A percentile compares a stretch with the other conserved stretches of the same genome.
Evolutionary conservation across 306 rosid genomes (phyloP).

Genomic region (Hippophae tibetana): DNA sequence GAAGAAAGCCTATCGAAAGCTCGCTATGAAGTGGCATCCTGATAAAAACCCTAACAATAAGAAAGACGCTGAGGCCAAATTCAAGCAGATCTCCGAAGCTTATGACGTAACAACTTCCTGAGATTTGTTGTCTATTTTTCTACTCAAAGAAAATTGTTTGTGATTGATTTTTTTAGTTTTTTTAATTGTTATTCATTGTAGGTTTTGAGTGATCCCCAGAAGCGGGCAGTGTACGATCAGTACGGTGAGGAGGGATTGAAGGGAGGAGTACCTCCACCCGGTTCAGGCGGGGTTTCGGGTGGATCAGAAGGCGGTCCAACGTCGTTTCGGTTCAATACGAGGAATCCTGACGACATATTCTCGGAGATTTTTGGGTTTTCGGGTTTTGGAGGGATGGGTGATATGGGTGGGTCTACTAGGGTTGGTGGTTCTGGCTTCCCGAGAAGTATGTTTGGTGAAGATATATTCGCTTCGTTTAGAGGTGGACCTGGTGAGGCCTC

Average conservation of each 20-base stretch:
- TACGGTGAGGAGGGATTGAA: conserved; percentile 89
- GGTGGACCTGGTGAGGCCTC: conserved; percentile 44
- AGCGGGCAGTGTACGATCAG: conserved; percentile 74
- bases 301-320: conserved; percentile 61
- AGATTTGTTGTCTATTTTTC: too few relatives aligned
- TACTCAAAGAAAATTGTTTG: too few relatives aligned
- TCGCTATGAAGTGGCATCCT: conserved; percentile 76
- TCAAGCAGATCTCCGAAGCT: conserved; percentile 90
- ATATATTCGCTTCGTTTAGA: conserved; percentile 42
- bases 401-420: conserved; percentile 24
- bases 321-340: conserved; percentile 67
- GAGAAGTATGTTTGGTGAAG: conserved; percentile 69
- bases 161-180: too few relatives aligned
- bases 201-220: conserved; percentile 90
- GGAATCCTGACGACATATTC: conserved; percentile 64
- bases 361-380: conserved; percentile 66
- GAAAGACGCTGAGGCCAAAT: conserved; percentile 74
- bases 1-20: conserved; percentile 71
- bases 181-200: conserved; percentile 3
- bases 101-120: conserved; percentile 44
- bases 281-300: conserved; percentile 43
- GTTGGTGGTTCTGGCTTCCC: conserved; percentile 48
- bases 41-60: conserved; percentile 72
- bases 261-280: conserved; percentile 73
- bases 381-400: conserved; percentile 63